phyloP scores from a whole-genome alignment of 2,329 filamentous ascomycete genomes.

The Dactylellina leptospora region DNA sequence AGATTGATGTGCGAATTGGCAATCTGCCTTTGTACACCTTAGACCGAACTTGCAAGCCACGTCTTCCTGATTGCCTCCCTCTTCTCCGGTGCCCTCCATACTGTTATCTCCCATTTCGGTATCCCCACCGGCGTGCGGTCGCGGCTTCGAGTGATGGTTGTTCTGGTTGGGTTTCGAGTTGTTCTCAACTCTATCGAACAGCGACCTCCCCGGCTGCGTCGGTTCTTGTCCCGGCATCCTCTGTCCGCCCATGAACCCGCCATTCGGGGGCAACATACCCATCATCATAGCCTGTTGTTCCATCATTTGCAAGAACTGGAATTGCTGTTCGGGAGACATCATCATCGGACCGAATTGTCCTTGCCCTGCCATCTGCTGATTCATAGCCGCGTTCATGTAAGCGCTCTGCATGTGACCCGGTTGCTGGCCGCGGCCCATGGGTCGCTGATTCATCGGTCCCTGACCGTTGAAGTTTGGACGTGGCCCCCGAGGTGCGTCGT shows the following conservation, averaged over 20 bases:
- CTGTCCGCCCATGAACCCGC: conserved; percentile 34
- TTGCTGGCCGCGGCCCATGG: conserved; percentile 62
- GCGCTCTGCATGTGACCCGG: conserved; percentile 62
- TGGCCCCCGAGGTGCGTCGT: conserved; percentile 65
- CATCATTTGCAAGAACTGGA: conserved; percentile 78
- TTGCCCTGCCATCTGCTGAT: conserved; percentile 57
- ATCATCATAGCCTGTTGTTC: conserved; percentile 90
- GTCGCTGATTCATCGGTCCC: conserved; percentile 65
- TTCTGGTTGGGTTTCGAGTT: conserved; percentile 58
- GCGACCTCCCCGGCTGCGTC: conserved; percentile 28
- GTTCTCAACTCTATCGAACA: conserved; percentile 57
- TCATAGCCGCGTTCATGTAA: conserved; percentile 58
- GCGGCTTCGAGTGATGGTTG: conserved; percentile 35
- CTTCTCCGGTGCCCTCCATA: conserved; percentile 1
- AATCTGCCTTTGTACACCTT: conserved; percentile 85
- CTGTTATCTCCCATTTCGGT: conserved; percentile 50
- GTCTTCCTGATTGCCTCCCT: conserved; percentile 56
- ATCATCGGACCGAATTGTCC: conserved; percentile 52
- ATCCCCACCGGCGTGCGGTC: conserved; percentile 29
- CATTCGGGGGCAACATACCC: conserved; percentile 68
- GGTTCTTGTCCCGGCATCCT: conserved; percentile 26
- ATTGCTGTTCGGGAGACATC: conserved; percentile 74
- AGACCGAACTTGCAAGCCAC: conserved; percentile 84
- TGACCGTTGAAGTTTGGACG: conserved; percentile 63
- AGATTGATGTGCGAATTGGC: conserved; percentile 92